Evolutionary conservation across 78 protist species (phyloP).

Genomic region (Pigoraptor vietnamica): DNA sequence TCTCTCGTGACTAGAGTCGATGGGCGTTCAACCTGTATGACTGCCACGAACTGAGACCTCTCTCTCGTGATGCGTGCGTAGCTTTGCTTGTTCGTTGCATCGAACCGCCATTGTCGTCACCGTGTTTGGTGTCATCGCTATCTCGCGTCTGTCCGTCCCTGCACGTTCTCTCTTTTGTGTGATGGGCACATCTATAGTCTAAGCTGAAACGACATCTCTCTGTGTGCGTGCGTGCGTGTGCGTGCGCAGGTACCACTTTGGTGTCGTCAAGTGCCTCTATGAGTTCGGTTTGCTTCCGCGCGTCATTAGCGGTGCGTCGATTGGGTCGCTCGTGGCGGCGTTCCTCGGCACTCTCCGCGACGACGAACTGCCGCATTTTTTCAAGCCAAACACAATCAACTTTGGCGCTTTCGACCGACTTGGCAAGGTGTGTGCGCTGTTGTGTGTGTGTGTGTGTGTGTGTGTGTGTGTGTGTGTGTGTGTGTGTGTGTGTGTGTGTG

Average conservation of each 20-base stretch:
- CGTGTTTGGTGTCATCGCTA: no score
- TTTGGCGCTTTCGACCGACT: neutral
- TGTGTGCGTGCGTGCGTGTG: conserved; percentile 1
- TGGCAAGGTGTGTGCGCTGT: conserved; percentile 10
- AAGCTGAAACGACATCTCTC: no score
- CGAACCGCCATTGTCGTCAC: no score
- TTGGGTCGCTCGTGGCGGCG: conserved; percentile 55
- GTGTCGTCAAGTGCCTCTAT: conserved; percentile 57
- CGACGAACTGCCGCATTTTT: conserved; percentile 25
- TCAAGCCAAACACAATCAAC: neutral
- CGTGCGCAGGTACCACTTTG: conserved; percentile 52
- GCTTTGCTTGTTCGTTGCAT: neutral
- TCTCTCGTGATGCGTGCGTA: neutral
- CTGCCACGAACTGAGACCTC: no score
- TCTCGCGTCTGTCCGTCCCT: no score
- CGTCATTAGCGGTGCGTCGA: conserved; percentile 43
- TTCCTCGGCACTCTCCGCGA: conserved; percentile 12
- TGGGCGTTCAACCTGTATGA: no score
- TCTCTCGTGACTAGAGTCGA: neutral
- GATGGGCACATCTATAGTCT: no score
- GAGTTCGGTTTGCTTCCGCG: conserved; percentile 50
- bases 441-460: no score
- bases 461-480: neutral
- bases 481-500: neutral
- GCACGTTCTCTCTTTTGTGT: no score